A percentile compares a stretch with the other conserved stretches of the same genome.
phyloP scores from a whole-genome alignment of 805 yeast species.

The Lipomyces oligophaga region DNA sequence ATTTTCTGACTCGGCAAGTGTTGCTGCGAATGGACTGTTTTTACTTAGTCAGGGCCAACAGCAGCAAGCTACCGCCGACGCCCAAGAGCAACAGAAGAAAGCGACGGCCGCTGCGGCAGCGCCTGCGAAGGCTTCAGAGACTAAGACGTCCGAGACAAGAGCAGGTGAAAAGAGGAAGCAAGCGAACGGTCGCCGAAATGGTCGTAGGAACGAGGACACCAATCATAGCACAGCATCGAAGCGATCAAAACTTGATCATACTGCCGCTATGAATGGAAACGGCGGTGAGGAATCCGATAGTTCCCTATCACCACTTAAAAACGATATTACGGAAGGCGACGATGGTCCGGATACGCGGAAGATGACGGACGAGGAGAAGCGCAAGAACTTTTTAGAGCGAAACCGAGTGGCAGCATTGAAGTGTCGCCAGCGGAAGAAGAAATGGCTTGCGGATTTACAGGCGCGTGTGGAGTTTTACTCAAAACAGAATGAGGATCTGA shows the following conservation, averaged over 20 bases:
- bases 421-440: constrained; percentile 92
- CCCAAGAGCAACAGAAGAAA: constrained; percentile 25
- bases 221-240: neutral
- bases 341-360: constrained; percentile 8
- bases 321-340: too few relatives aligned
- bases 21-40: constrained; percentile 37
- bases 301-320: constrained; percentile 1
- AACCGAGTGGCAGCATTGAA: constrained; percentile 93
- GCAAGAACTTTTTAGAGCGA: constrained; percentile 75
- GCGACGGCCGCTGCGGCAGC: constrained; percentile 21
- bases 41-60: constrained; percentile 35
- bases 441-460: constrained; percentile 77
- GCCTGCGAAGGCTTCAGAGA: constrained; percentile 11
- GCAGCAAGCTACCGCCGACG: constrained; percentile 23
- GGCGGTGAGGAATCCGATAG: constrained; percentile 9
- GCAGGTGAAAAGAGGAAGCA: neutral
- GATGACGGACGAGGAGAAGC: constrained; percentile 69
- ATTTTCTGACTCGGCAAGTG: constrained; percentile 27
- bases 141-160: too few relatives aligned
- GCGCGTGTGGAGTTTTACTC: constrained; percentile 68
- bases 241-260: constrained; percentile 1
- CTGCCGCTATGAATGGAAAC: neutral
- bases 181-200: constrained; percentile 10
- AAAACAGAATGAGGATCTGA: constrained; percentile 63
- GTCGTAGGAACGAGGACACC: constrained; percentile 8